Base-by-base conservation (phyloP, 768 basidiomycete genomes). In the Amanita rimosa region DNA sequence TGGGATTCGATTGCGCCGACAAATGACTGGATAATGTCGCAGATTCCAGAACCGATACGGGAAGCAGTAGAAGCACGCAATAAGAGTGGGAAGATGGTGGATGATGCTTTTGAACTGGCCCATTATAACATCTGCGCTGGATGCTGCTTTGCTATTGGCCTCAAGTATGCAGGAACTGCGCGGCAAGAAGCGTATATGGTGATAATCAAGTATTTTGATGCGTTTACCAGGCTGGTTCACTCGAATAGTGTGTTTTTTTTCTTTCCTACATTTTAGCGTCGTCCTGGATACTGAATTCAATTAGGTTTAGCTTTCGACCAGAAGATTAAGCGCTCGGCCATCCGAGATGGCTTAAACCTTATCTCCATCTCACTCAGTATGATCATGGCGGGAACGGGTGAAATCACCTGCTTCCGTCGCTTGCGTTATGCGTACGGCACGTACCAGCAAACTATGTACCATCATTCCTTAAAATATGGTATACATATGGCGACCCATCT, bases 371-470 rank as follows among this genome's bases (percentile, higher is more conserved):
- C 93, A 1, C 67, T 96, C 27, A 82, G 87, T 59, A 85, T 95
- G 76, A 85, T 98, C 37, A 95, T 98, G 90, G 92, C 95, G 1
- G 96, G 96, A 8, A 95, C 93, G 0, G 96, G 96, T 3, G 93
- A 98, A 62, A 78, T 97, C 44, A 85, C 84, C 48, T 90, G 88
- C 55, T 70, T 98, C 14, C 79, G 90, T 16, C 77, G 93, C 17
- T 73, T 98, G 10, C 78, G 96, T 16, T 85, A 89, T 62, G 81
- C 87, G 6, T 97, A 91, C 58, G 95, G 93, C 21, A 83, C 91
- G 74, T 81, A 83, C 58, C 78, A 79, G 49, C 74, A 75, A 46
- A 66, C 75, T 44, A 74, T 78, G 66, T 72, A 71, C 50, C 76
- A 78, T 53, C 78, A 78, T 39, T 72, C 73, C 13, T 79, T 83